Conservation (phyloP, 345 rosid genomes). For the Cardamine chenopodiifolia region DNA sequence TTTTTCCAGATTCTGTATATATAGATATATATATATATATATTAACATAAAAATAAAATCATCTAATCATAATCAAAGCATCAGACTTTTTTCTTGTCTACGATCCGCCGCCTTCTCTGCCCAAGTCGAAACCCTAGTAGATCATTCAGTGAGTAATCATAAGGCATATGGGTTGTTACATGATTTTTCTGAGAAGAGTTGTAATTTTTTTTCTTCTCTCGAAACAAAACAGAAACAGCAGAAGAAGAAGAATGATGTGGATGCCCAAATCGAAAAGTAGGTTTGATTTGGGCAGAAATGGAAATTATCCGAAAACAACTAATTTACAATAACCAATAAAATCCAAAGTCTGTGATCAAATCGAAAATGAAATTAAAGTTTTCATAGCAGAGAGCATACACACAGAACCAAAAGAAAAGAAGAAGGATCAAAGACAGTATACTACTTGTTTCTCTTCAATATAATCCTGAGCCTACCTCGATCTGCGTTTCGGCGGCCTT, state of each 20-base stretch:
- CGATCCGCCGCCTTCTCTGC: conserved; percentile 25
- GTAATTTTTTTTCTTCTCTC: not conserved
- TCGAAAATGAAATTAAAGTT: not conserved
- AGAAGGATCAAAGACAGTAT: conserved; percentile 21
- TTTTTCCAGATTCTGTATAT: too few species aligned
- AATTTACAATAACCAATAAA: conserved; percentile 27
- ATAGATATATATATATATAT: too few species aligned
- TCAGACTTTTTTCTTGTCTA: not conserved
- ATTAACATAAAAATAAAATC: not conserved
- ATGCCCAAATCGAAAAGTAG: conserved; percentile 12
- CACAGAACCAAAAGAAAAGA: not conserved
- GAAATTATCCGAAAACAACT: conserved; percentile 19
- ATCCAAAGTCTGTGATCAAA: conserved; percentile 17
- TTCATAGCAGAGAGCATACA: conserved; percentile 28
- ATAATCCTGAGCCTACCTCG: conserved; percentile 38
- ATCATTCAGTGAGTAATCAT: not conserved
- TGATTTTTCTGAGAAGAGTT: not conserved
- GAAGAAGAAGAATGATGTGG: conserved; percentile 1
- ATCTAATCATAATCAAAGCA: conserved; percentile 3
- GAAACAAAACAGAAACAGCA: not conserved
- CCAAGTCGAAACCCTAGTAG: conserved; percentile 11
- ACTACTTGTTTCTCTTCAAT: conserved; percentile 15
- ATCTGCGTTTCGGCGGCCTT: conserved; percentile 64
- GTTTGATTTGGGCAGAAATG: conserved; percentile 24
- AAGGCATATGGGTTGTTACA: not conserved